Base-by-base conservation (phyloP, 2,329 filamentous ascomycete species). In the Nigrospora oryzae region DNA sequence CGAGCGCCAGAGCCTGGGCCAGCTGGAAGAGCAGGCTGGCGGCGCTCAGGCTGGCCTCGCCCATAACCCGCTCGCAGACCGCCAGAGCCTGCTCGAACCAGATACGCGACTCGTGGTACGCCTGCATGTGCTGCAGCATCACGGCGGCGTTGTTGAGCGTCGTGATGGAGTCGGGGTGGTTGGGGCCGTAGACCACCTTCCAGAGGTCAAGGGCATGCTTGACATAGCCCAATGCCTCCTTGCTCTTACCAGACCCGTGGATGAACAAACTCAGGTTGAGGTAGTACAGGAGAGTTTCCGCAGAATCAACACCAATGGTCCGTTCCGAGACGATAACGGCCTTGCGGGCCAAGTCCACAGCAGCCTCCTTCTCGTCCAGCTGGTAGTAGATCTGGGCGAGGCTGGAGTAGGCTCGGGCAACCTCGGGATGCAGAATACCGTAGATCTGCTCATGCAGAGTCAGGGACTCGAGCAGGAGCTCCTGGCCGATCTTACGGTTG, bases 371-470 rank as follows among this genome's bases (percentile, higher is more conserved):
- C 71, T 98, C 93, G 44, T 97, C 93, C n/a, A 95, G 79, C 63
- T 94, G 87, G 67, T 94, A 97, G 70, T 96, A 96, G 45, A 97
- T 77, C 74, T 95, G 95, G 3, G 93, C 95, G 38, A 98, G 69
- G 43, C 86, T 89, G 66, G 95, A 91, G 73, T 98, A 98, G 28
- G 95, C 86, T 51, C 90, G 83, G 39, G 91, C 93, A 48, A 97
- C 91, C 67, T 98, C 93, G 1, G 93, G 90, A 62, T 98, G 93
- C 23, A 98, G 75, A 46, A 97, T 94, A 49, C 93, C 93, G 59
- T 98, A 98, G 54, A 98, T 97, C 66, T 98, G 93, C 73, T 98
- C 93, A 59, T 98, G 91, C 37, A 98, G 73, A 38, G 93, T 95
- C 49, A 98, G 71, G 34, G 90, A 96, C 66, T 98, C 93, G n/a